These are phyloP conservation scores for Mucor lusitanicus DNA, from an alignment of 371 early-diverging fungal species.

Conservation along the genomic window DNA sequence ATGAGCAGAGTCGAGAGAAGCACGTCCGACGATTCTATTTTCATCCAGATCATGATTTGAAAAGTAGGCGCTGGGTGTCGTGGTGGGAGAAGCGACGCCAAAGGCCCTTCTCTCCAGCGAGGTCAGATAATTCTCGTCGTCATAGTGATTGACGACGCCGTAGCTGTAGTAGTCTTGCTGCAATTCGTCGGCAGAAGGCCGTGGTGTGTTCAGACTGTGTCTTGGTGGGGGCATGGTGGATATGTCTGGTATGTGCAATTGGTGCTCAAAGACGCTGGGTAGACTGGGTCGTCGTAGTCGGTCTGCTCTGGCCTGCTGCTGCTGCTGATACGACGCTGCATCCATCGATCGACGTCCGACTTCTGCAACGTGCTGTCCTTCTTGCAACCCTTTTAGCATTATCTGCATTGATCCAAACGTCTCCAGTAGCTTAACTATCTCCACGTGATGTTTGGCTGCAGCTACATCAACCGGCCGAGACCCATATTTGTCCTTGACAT, in stretches of 20 bases:
- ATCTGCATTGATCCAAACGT: slow-evolving; percentile 25
- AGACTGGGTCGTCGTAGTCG: slow-evolving; percentile 24
- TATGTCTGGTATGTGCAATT: slow-evolving; percentile 24
- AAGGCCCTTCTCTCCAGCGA: slow-evolving; percentile 49
- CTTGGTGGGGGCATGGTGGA: slow-evolving; percentile 24
- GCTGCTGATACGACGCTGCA: slow-evolving; percentile 6
- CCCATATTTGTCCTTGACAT: slow-evolving; percentile 68
- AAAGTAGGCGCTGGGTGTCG: not conserved
- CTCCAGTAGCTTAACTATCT: slow-evolving; percentile 49
- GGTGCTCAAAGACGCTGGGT: slow-evolving; percentile 24
- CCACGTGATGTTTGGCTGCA: slow-evolving; percentile 54
- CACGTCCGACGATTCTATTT: slow-evolving; percentile 11
- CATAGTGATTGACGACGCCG: slow-evolving; percentile 30
- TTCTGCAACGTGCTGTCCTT: slow-evolving; percentile 13
- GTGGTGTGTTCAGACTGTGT: slow-evolving; percentile 21
- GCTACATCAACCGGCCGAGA: slow-evolving; percentile 62
- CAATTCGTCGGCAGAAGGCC: slow-evolving; percentile 23
- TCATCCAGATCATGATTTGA: not conserved
- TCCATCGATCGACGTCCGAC: slow-evolving; percentile 24
- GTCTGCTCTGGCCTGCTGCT: slow-evolving; percentile 5
- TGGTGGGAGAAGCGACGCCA: slow-evolving; percentile 12
- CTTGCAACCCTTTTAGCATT: slow-evolving; percentile 30
- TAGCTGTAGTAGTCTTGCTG: slow-evolving; percentile 32
- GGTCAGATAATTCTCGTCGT: slow-evolving; percentile 39
- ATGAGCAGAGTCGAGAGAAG: slow-evolving; percentile 7